Base-by-base conservation (phyloP, 352 stramenopile genomes). In the Globisporangium apiculatum region DNA sequence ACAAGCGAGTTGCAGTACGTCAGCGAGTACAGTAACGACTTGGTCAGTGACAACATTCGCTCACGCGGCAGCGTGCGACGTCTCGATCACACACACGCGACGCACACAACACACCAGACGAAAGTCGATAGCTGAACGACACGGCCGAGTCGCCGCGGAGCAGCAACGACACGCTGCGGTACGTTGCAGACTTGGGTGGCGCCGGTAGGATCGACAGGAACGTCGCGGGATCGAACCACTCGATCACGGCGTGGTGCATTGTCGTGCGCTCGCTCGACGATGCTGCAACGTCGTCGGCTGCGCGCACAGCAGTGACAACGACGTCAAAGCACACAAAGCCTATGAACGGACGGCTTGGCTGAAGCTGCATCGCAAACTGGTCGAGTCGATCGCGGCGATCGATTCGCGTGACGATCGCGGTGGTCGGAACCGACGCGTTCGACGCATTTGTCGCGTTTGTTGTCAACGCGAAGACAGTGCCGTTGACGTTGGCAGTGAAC, bases 61-160 rank as follows among this genome's bases (percentile, higher is more conserved):
- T 31, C 24, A 31, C 24, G 24, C 24, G 24, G 3, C 24, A 31
- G 24, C 24, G 24, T 31, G 24, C 24, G 2, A 31, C 24, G 24
- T 31, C 24, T 31, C 24, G 24, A 31, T 17, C 3, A 31, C 45
- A 35, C 15, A 35, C 8, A 35, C 5, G 9, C n/a, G 8, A 43
- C 24, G 24, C 24, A 31, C 40, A 43, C 1, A n/a, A 35, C 41
- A 17, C 68, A 79, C 71, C 66, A 62, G 71, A 79, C 24, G 55
- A 63, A 47, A 77, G 48, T 31, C 56, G 61, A 63, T 77, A 79
- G 11, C 47, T 52, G 5, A 79, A 79, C 6, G 64, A 67, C 5
- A 79, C 18, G 4, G 53, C 67, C 7, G 64, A 51, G 36, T 65
- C 67, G 1, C 60, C 57, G n/a, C 50, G 48, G 2, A 77, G 48